Percentiles rank a stretch among this genome's conserved stretches.
These are phyloP conservation scores for Protoeuglena noctilucae DNA, from an alignment of 139 green algal genomes.

Conservation along the genomic window DNA sequence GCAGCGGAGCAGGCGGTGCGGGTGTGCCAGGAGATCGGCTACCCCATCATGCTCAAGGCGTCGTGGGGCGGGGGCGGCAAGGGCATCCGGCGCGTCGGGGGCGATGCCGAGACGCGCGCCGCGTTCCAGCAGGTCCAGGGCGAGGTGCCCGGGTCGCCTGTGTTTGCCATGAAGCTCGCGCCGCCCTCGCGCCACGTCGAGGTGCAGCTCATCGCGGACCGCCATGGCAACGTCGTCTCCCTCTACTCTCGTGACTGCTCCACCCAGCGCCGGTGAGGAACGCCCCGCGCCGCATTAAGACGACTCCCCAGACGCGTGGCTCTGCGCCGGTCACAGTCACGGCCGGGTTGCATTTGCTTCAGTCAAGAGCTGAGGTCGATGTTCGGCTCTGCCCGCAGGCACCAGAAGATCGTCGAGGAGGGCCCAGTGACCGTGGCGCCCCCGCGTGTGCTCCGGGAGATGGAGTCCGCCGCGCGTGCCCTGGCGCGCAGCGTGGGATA, in stretches of 20 bases:
- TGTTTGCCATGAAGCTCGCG: slow-evolving; percentile 96
- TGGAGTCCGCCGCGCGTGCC: slow-evolving; percentile 63
- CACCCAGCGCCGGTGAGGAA: slow-evolving; percentile 84
- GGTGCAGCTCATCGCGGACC: slow-evolving; percentile 89
- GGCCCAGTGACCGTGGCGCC: slow-evolving; percentile 61
- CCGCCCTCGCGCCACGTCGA: slow-evolving; percentile 70
- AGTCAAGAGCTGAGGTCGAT: too few relatives aligned
- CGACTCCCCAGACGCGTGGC: too few relatives aligned
- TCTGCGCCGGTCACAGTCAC: too few relatives aligned
- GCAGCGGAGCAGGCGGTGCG: slow-evolving; percentile 53
- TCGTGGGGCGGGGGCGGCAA: slow-evolving; percentile 94
- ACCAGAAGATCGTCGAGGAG: slow-evolving; percentile 98
- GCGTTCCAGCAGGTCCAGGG: slow-evolving; percentile 62
- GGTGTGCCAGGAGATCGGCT: slow-evolving; percentile 62
- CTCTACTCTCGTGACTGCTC: slow-evolving; percentile 83
- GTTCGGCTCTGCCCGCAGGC: too few relatives aligned
- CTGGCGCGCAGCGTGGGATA: slow-evolving; percentile 81
- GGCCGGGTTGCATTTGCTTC: too few relatives aligned
- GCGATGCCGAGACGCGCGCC: slow-evolving; percentile 42
- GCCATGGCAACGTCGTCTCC: slow-evolving; percentile 65
- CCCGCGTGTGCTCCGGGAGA: slow-evolving; percentile 8
- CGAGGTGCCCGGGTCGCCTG: slow-evolving; percentile 85
- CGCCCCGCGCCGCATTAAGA: too few relatives aligned
- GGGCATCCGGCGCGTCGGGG: slow-evolving; percentile 73
- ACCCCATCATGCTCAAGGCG: slow-evolving; percentile 94